Evolutionary conservation across 208 protist genomes (phyloP).

Genomic region (Trypanosoma vivax): DNA sequence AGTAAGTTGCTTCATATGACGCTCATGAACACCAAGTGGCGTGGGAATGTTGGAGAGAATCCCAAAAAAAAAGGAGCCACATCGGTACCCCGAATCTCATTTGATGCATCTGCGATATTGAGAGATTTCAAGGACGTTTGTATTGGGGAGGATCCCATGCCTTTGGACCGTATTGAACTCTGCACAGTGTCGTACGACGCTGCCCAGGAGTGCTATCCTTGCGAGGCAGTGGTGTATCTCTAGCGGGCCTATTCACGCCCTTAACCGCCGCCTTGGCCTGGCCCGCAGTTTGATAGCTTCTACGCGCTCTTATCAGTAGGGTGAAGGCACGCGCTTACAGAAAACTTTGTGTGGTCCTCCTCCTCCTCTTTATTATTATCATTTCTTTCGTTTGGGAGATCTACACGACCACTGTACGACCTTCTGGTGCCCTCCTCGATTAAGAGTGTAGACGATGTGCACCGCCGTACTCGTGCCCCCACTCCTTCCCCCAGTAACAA

Average conservation of each 20-base stretch:
- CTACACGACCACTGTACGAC: too few relatives aligned
- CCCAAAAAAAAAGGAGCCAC: background rate
- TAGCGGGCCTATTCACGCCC: too few relatives aligned
- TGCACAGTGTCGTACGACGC: constrained; percentile 5
- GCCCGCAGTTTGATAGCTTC: too few relatives aligned
- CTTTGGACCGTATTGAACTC: constrained; percentile 15
- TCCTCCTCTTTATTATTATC: background rate
- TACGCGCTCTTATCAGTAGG: too few relatives aligned
- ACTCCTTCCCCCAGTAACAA: too few relatives aligned
- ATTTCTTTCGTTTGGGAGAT: constrained; percentile 18
- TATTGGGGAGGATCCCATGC: constrained; percentile 5
- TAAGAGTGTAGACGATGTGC: too few relatives aligned
- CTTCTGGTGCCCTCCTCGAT: too few relatives aligned
- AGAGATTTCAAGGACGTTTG: constrained; percentile 6
- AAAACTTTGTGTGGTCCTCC: constrained; percentile 8
- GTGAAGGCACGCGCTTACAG: too few relatives aligned
- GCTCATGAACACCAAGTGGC: constrained; percentile 79
- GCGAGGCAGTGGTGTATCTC: constrained; percentile 1
- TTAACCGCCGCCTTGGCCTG: too few relatives aligned
- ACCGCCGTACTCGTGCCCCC: too few relatives aligned
- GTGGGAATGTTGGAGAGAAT: background rate
- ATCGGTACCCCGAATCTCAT: background rate
- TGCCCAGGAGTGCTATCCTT: constrained; percentile 10
- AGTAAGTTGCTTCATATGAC: constrained; percentile 66
- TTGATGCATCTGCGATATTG: constrained; percentile 16